Conservation (phyloP, 352 stramenopile species). For the Elongisporangium anandrum region DNA sequence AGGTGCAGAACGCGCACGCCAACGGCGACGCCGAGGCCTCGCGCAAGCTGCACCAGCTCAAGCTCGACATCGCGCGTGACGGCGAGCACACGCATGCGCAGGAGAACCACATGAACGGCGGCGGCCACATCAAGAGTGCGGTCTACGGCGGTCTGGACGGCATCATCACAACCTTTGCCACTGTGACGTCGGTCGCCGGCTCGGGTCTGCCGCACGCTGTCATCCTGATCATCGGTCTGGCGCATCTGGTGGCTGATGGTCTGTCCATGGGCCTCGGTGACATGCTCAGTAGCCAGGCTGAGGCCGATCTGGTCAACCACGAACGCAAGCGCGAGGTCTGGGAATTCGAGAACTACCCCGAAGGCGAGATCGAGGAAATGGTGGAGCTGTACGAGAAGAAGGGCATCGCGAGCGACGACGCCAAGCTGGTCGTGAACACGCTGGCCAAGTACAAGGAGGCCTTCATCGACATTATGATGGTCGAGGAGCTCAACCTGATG, state of each 20-base stretch:
- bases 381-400: conserved; percentile 93
- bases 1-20: conserved; percentile 51
- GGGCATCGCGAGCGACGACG: conserved; percentile 90
- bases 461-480: conserved; percentile 98
- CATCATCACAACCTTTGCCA: conserved; percentile 96
- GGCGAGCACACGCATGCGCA: conserved; percentile 45
- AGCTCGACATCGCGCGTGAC: conserved; percentile 36
- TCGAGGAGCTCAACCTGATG: conserved; percentile 94
- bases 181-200: conserved; percentile 91
- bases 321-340: conserved; percentile 91
- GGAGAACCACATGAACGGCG: conserved; percentile 71
- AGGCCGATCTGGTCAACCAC: conserved; percentile 92
- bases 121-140: conserved; percentile 79
- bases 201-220: conserved; percentile 84
- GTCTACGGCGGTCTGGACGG: conserved; percentile 96
- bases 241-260: conserved; percentile 93
- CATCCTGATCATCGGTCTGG: conserved; percentile 94
- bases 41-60: conserved; percentile 61
- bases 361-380: conserved; percentile 97
- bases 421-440: conserved; percentile 88
- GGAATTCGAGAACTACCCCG: conserved; percentile 95
- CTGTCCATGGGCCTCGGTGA: conserved; percentile 95
- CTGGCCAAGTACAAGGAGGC: conserved; percentile 97
- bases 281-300: conserved; percentile 91
- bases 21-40: conserved; percentile 47